Percentiles rank a stretch among this genome's conserved stretches.
These are phyloP conservation scores for Psilocybe subaeruginosa DNA, from an alignment of 768 basidiomycete species.

Conservation along the genomic window DNA sequence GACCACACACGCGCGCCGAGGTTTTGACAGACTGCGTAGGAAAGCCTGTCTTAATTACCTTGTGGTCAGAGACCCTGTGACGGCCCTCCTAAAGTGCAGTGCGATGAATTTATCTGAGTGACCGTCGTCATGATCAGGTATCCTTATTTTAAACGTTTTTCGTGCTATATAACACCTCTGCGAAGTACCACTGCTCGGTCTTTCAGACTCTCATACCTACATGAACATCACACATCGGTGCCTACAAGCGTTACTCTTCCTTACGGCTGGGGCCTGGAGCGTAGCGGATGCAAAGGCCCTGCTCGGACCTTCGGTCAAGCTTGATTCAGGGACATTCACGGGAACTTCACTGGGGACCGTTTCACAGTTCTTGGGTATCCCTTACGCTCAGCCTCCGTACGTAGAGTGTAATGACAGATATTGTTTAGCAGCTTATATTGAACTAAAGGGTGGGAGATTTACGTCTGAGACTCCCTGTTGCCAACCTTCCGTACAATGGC, in stretches of 20 bases:
- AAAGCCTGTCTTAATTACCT: neutral
- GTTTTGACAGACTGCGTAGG: neutral
- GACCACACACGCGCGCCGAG: neutral
- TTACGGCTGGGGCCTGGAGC: no score
- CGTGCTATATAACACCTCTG: neutral
- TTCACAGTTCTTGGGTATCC: constrained; percentile 53
- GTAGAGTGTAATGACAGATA: constrained; percentile 10
- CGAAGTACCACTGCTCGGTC: neutral
- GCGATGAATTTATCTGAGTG: neutral
- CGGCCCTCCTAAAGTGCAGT: neutral
- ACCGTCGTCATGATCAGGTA: neutral
- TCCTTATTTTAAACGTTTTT: neutral
- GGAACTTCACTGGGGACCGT: constrained; percentile 39
- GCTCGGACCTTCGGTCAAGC: constrained; percentile 12
- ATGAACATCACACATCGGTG: neutral
- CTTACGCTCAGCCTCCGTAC: constrained; percentile 60
- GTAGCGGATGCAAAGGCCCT: neutral
- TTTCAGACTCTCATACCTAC: neutral
- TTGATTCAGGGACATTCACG: constrained; percentile 50
- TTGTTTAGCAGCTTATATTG: neutral
- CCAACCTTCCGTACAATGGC: constrained; percentile 39
- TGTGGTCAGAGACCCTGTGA: constrained; percentile 1
- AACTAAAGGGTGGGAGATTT: constrained; percentile 35
- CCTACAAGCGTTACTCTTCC: neutral
- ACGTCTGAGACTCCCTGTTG: constrained; percentile 44